A percentile compares a stretch with the other conserved stretches of the same genome.
Conservation (phyloP, 495 filamentous ascomycete species). For the Talaromyces nanjingensis region DNA sequence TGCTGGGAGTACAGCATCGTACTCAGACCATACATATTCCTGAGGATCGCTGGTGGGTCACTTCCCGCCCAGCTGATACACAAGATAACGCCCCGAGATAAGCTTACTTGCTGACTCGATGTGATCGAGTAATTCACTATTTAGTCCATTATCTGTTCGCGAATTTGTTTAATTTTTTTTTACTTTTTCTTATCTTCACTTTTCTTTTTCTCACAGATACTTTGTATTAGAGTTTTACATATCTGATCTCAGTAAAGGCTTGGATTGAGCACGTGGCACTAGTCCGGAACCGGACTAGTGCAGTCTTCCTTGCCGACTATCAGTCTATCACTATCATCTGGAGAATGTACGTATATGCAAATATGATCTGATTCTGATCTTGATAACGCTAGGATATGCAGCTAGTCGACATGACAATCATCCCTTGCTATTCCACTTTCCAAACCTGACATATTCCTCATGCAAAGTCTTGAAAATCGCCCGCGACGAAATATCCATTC, state of each 20-base stretch:
- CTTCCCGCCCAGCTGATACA: neutral
- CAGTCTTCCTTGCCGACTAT: neutral
- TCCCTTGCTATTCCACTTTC: slow-evolving; percentile 57
- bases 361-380: neutral
- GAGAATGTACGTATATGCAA: neutral
- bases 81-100: slow-evolving; percentile 3
- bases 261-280: neutral
- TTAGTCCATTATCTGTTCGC: neutral
- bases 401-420: slow-evolving; percentile 14
- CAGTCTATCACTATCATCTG: neutral
- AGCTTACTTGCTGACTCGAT: slow-evolving; percentile 12
- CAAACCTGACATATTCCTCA: slow-evolving; percentile 60
- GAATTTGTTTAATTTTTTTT: too few relatives aligned
- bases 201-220: neutral
- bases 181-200: neutral
- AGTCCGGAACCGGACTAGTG: neutral
- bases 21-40: too few relatives aligned
- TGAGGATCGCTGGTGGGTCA: neutral
- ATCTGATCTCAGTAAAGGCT: neutral
- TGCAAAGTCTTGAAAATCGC: slow-evolving; percentile 68
- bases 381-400: slow-evolving; percentile 1
- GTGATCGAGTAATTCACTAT: slow-evolving; percentile 10
- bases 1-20: too few relatives aligned
- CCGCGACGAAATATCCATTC: slow-evolving; percentile 58
- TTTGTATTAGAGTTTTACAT: neutral